phyloP scores from a whole-genome alignment of 2,329 filamentous ascomycete species.

The Cytospora mali region DNA sequence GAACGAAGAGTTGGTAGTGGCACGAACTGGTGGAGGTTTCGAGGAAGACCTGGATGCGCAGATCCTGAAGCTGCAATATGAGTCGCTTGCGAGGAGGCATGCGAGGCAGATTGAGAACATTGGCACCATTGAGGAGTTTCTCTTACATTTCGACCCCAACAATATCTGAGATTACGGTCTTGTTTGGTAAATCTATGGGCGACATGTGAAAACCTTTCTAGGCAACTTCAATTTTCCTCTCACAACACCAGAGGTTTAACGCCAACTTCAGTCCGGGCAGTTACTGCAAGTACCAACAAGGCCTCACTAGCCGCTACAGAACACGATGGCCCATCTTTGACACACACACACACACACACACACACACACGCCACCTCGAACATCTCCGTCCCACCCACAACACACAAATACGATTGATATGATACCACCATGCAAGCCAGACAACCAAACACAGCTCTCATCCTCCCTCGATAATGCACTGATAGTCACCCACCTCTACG shows the following conservation, averaged over 20 bases:
- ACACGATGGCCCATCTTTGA: conserved; percentile 40
- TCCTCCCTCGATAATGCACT: conserved; percentile 49
- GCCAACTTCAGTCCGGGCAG: not conserved
- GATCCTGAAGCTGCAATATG: conserved; percentile 13
- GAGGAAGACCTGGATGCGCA: not conserved
- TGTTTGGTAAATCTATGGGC: too few relatives aligned
- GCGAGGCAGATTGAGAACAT: not conserved
- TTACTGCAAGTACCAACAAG: conserved; percentile 47
- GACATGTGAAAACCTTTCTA: too few relatives aligned
- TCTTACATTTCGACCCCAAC: conserved; percentile 7
- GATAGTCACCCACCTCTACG: conserved; percentile 49
- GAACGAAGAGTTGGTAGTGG: not conserved
- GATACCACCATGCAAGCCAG: conserved; percentile 51
- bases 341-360: conserved; percentile 36
- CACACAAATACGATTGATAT: conserved; percentile 49
- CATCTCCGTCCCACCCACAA: conserved; percentile 43
- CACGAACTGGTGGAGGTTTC: not conserved
- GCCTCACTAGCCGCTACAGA: conserved; percentile 50
- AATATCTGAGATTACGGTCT: not conserved
- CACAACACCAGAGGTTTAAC: not conserved
- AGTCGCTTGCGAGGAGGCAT: conserved; percentile 12
- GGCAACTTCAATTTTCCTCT: too few relatives aligned
- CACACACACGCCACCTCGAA: conserved; percentile 41
- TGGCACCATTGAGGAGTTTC: conserved; percentile 10
- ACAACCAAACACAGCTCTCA: conserved; percentile 44